Conservation (phyloP, 768 basidiomycete genomes). For the Dioszegia aurantiaca region DNA sequence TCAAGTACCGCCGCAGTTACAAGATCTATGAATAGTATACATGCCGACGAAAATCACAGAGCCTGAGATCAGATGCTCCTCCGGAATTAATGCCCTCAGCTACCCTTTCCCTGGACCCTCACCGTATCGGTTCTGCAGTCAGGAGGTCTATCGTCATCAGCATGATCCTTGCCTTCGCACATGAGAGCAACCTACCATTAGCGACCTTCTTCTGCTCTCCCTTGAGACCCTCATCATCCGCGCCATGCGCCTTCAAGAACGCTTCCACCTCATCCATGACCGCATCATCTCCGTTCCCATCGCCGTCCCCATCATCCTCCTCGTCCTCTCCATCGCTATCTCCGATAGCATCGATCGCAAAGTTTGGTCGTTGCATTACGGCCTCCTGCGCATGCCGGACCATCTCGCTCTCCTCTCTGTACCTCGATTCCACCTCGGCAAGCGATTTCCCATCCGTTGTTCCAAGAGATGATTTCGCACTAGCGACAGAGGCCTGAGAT, state of each 20-base stretch:
- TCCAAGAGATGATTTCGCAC: slow-evolving; percentile 27
- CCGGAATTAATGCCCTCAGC: too few species aligned
- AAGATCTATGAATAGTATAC: too few species aligned
- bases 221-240: slow-evolving; percentile 51
- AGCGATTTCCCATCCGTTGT: slow-evolving; percentile 58
- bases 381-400: slow-evolving; percentile 74
- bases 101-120: not conserved
- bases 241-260: slow-evolving; percentile 83
- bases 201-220: slow-evolving; percentile 52
- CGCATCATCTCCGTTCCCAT: slow-evolving; percentile 63
- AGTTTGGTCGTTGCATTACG: slow-evolving; percentile 85
- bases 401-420: slow-evolving; percentile 57
- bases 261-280: slow-evolving; percentile 94
- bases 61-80: too few species aligned
- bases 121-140: slow-evolving; percentile 14
- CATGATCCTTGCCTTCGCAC: not conserved
- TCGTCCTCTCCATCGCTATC: slow-evolving; percentile 75
- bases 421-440: slow-evolving; percentile 39
- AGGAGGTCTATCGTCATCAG: slow-evolving; percentile 16
- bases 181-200: slow-evolving; percentile 35
- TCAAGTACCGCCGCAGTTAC: too few species aligned
- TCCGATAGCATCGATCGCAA: slow-evolving; percentile 93
- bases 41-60: too few species aligned
- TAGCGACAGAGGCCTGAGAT: slow-evolving; percentile 36
- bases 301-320: slow-evolving; percentile 60